Base-by-base conservation (phyloP, 257 asterid genomes). In the Jacaranda mimosifolia region DNA sequence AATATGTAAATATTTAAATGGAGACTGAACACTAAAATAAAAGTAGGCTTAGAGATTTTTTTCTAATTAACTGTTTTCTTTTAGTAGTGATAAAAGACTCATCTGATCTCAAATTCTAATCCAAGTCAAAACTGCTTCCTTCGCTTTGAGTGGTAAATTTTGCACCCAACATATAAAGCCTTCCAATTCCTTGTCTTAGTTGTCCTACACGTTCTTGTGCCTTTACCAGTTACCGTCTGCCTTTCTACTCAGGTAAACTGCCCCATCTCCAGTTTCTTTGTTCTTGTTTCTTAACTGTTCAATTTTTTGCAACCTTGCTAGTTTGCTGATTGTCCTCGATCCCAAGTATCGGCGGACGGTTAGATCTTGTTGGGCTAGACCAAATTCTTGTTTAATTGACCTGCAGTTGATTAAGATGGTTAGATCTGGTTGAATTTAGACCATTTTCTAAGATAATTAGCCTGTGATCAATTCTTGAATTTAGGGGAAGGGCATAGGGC, bases 371-470 rank as follows among this genome's bases (percentile, higher is more conserved):
- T 62, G 38, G n/a, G 73, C 36, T 53, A 2, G 51, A 17, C 48
- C n/a, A 15, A 40, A 58, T 43, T 53, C 51, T 76, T 51, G 66
- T 53, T 75, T 45, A 59, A 63, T 75, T 39, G 4, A 26, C 68
- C 32, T 36, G n/a, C 7, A 21, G 64, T 48, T 51, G 62, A 63
- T 68, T 48, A 45, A 35, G 63, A 51, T 52, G 35, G 75, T 52
- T 70, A 76, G 84, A 80, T 80, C 84, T 64, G 68, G 65, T 63
- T 46, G 65, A 7, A 3, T 39, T 9, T 45, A n/a, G 4, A 43
- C 38, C 57, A 53, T 55, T 46, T 73, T 63, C 40, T 8, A 26
- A 36, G 49, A 59, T 67, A 46, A 66, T 59, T 64, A 15, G 82
- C 40, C 48, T 3, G 17, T 43, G 55, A n/a, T 60, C 17, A 7